These are phyloP conservation scores for Salvia hispanica DNA, from an alignment of 257 asterid genomes.

Conservation along the genomic window DNA sequence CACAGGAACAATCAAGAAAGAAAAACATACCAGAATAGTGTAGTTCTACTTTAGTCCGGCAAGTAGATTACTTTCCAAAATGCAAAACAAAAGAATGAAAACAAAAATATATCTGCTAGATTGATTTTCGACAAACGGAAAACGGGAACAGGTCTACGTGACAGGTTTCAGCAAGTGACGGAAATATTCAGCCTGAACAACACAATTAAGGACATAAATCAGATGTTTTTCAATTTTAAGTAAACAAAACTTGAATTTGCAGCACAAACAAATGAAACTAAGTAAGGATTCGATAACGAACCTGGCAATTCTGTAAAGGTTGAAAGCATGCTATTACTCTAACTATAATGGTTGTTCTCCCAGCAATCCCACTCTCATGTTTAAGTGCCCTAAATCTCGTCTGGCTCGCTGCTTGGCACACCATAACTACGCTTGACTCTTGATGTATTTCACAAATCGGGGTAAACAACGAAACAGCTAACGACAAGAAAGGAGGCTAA, in stretches of 20 bases:
- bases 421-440: constrained; percentile 77
- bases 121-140: constrained; percentile 40
- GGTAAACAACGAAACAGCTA: constrained; percentile 32
- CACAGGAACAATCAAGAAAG: constrained; percentile 15
- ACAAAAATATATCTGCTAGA: constrained; percentile 43
- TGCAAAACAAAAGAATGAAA: constrained; percentile 40
- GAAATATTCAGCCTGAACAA: constrained; percentile 80
- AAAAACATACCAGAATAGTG: constrained; percentile 48
- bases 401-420: constrained; percentile 88
- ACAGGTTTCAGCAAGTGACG: constrained; percentile 93
- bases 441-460: constrained; percentile 35
- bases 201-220: background rate
- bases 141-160: constrained; percentile 57
- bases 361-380: constrained; percentile 82
- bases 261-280: background rate
- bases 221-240: too few species aligned
- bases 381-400: constrained; percentile 72
- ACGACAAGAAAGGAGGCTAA: constrained; percentile 13
- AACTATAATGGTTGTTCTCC: constrained; percentile 73
- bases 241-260: too few species aligned
- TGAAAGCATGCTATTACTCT: constrained; percentile 89
- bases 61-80: constrained; percentile 34
- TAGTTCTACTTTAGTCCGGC: constrained; percentile 39
- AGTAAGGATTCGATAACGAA: constrained; percentile 32
- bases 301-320: constrained; percentile 86